Percentiles rank a stretch among this genome's conserved stretches.
Conservation (phyloP, 768 basidiomycete genomes). For the Boletales sp. region DNA sequence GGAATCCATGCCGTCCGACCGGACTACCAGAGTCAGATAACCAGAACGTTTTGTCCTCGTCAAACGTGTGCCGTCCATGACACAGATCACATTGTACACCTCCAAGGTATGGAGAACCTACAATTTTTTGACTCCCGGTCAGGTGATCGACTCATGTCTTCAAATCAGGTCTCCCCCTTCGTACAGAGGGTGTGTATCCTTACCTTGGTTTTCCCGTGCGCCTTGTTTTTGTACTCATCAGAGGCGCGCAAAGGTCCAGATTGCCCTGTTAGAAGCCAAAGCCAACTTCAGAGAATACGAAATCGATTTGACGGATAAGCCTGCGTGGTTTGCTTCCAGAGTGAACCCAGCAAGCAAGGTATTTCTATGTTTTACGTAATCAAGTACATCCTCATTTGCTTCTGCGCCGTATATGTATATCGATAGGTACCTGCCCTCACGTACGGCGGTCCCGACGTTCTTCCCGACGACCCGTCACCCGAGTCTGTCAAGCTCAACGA, state of each 20-base stretch:
- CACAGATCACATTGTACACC: constrained; percentile 41
- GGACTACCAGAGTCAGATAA: too few species aligned
- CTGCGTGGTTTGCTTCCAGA: constrained; percentile 62
- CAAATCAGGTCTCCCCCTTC: constrained; percentile 50
- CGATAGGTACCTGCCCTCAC: constrained; percentile 36
- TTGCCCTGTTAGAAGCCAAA: constrained; percentile 58
- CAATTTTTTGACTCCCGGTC: neutral
- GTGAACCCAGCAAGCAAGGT: constrained; percentile 70
- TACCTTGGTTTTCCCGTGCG: neutral
- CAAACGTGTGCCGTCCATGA: constrained; percentile 2
- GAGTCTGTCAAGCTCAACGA: constrained; percentile 61
- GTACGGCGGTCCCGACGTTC: constrained; percentile 57
- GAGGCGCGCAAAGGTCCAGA: constrained; percentile 40
- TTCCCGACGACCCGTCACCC: constrained; percentile 54
- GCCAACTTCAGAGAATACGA: constrained; percentile 48
- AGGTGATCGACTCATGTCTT: neutral
- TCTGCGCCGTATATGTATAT: neutral
- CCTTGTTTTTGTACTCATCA: neutral
- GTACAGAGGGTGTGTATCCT: constrained; percentile 47
- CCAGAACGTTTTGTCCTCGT: too few species aligned
- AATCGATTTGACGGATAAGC: constrained; percentile 63
- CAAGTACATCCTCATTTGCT: neutral
- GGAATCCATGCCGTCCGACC: too few species aligned
- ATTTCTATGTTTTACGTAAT: neutral
- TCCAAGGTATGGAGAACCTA: constrained; percentile 36